Conservation (phyloP, 805 yeast species). For the Naumovozyma castellii region DNA sequence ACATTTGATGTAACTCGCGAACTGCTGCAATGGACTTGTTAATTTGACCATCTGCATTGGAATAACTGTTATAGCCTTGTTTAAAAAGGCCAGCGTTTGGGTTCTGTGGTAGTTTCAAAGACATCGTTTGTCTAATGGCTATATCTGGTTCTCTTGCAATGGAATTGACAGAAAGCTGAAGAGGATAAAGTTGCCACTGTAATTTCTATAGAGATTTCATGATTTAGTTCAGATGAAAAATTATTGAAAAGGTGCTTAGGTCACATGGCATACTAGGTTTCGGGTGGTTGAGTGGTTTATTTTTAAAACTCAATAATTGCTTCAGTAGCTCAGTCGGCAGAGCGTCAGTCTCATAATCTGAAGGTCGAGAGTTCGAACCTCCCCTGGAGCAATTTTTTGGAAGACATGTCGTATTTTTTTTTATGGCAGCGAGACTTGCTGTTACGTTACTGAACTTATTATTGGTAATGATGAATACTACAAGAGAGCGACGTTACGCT, state of each 20-base stretch:
- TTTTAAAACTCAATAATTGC: constrained; percentile 14
- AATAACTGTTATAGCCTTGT: constrained; percentile 83
- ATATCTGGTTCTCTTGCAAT: no score
- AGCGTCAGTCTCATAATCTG: constrained; percentile 46
- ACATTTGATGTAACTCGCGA: constrained; percentile 84
- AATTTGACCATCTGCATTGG: constrained; percentile 90
- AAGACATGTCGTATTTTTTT: no score
- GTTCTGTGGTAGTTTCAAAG: constrained; percentile 81
- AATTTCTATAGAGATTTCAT: no score
- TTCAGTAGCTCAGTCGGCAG: constrained; percentile 44
- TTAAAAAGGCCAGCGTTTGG: constrained; percentile 92
- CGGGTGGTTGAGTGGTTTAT: background rate
- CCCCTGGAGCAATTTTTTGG: constrained; percentile 35
- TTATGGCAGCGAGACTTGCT: background rate
- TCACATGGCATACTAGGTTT: background rate
- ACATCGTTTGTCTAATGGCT: constrained; percentile 48
- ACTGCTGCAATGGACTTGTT: constrained; percentile 88
- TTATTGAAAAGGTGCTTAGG: no score
- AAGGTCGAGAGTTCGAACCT: constrained; percentile 28
- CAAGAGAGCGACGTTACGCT: no score
- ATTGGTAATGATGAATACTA: no score
- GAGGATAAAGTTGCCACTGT: no score
- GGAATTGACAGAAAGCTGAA: background rate
- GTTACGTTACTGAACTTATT: no score
- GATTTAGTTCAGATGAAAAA: no score